Evolutionary conservation across 164 flowering plant genomes (phyloP), one percentile per base, ranked within the genome.

Genomic region (Chimonanthus salicifolius): DNA sequence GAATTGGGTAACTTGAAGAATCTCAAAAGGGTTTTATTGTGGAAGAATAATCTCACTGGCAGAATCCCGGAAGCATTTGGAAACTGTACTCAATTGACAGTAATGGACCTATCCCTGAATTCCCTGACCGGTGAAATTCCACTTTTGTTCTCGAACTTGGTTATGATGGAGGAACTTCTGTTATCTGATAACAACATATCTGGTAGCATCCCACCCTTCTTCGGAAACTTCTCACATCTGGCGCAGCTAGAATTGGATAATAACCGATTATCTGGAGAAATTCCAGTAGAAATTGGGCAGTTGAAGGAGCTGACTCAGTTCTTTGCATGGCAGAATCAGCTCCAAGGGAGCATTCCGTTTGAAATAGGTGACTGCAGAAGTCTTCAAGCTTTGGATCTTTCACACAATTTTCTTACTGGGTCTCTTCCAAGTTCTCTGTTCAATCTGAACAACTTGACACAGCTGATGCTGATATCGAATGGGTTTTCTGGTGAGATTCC

Each of bases 321-420:
- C 79, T 87, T 79, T 64, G 92, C 90, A 58, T 88, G 92, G 92
- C 82, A 86, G 79, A 88, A 87, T 80, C 82, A 84, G 67, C 86
- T 88, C 18, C 70, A 75, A 50, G 90, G 90, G 63, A 81, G 70
- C 74, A 84, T 88, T 72, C 90, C 90, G 4, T 18, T 18, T 51
- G 86, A 81, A 71, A 76, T 88, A 33, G 84, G 81, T 49, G 77
- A 79, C 73, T 87, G 90, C 62, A 54, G 74, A 78, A 83, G 84
- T 49, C 87, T 88, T 69, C 78, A 85, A 72, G 82, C 82, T 10
- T 48, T 88, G 74, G 92, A 88, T 76, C 85, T 88, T 54, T 87
- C 92, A 0, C 83, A 83, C 70, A 88, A 88, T 77, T 72, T 73
- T 62, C 88, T 88, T 2, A 73, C 85, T n/a, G 92, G 92, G 6